phyloP scores from a whole-genome alignment of 1,284 basidiomycete genomes.

The Vanrija humicola region DNA sequence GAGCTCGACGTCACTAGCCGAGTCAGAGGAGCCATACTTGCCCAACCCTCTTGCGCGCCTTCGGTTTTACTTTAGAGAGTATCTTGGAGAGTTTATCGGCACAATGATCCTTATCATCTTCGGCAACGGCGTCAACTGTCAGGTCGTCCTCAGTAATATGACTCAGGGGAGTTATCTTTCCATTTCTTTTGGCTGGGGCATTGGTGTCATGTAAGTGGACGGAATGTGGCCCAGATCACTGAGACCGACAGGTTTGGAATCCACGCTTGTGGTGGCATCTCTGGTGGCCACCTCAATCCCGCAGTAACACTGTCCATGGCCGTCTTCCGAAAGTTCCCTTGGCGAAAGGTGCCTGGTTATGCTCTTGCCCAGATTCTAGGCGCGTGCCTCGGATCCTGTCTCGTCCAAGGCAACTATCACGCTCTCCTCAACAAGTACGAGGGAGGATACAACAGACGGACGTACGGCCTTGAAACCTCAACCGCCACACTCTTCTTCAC shows the following conservation, averaged over 20 bases:
- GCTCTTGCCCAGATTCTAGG: conserved; percentile 31
- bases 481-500: conserved; percentile 10
- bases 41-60: conserved; percentile 5
- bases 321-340: conserved; percentile 31
- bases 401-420: conserved; percentile 28
- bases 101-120: conserved; percentile 17
- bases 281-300: conserved; percentile 32
- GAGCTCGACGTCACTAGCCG: background rate
- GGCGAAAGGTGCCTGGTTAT: conserved; percentile 36
- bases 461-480: conserved; percentile 7
- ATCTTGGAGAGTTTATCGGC: conserved; percentile 14
- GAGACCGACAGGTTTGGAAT: conserved; percentile 7
- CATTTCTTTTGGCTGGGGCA: conserved; percentile 17
- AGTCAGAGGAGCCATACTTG: background rate
- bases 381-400: conserved; percentile 24
- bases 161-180: conserved; percentile 9
- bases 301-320: conserved; percentile 23
- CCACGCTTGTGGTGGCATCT: conserved; percentile 7
- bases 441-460: conserved; percentile 9
- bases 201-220: conserved; percentile 12
- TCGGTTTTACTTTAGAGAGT: conserved; percentile 3
- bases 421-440: conserved; percentile 12
- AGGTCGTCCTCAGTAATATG: conserved; percentile 9
- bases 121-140: conserved; percentile 17
- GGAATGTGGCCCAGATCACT: background rate